phyloP scores from a whole-genome alignment of 257 asterid species.

The Rehmannia glutinosa region DNA sequence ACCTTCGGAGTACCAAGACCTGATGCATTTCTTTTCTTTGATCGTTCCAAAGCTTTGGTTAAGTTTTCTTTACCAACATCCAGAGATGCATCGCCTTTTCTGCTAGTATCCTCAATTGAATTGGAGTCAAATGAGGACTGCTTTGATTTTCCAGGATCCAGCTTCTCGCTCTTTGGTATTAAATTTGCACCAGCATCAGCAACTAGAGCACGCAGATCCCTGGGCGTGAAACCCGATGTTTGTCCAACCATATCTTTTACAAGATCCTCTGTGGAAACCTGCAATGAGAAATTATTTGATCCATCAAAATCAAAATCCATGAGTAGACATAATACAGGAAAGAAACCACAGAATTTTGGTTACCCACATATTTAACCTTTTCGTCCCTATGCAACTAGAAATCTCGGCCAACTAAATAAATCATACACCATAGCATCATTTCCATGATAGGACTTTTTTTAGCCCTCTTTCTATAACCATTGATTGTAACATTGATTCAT shows the following conservation, averaged over 20 bases:
- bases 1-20: constrained; percentile 99
- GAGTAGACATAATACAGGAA: neutral
- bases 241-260: constrained; percentile 87
- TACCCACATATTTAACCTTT: constrained; percentile 2
- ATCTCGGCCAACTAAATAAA: neutral
- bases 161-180: constrained; percentile 38
- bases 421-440: neutral
- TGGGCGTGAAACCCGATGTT: constrained; percentile 96
- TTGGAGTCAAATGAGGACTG: constrained; percentile 31
- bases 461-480: neutral
- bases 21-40: constrained; percentile 93
- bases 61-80: constrained; percentile 63
- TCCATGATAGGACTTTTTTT: neutral
- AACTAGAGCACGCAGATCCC: constrained; percentile 78
- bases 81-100: constrained; percentile 30
- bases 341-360: constrained; percentile 1
- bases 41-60: constrained; percentile 76
- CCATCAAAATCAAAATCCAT: constrained; percentile 31
- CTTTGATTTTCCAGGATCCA: constrained; percentile 33
- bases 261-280: constrained; percentile 70
- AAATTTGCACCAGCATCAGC: constrained; percentile 87
- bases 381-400: neutral
- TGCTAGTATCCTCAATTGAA: constrained; percentile 28
- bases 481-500: neutral
- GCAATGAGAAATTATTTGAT: constrained; percentile 30